A percentile compares a stretch with the other conserved stretches of the same genome.
Conservation (phyloP, 2,329 filamentous ascomycete species). For the Colletotrichum limetticola region DNA sequence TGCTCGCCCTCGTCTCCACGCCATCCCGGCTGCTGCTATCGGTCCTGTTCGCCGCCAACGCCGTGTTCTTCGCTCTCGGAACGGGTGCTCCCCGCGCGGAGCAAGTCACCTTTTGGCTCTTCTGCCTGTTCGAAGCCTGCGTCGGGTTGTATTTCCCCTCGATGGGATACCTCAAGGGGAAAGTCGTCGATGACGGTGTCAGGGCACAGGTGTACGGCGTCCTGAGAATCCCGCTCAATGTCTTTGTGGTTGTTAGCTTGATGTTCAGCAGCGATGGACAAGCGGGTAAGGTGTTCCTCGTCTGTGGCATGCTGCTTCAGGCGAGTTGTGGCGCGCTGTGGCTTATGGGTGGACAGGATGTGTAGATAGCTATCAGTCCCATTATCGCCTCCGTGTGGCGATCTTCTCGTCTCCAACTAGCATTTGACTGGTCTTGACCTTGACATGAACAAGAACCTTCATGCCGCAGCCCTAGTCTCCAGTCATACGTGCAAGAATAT, state of each 20-base stretch:
- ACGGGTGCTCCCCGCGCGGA: slow-evolving; percentile 45
- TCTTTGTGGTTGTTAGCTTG: slow-evolving; percentile 64
- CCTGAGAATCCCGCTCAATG: slow-evolving; percentile 66
- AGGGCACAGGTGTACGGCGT: slow-evolving; percentile 64
- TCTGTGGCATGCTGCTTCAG: slow-evolving; percentile 45
- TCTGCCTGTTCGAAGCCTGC: slow-evolving; percentile 65
- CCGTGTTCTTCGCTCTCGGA: slow-evolving; percentile 49
- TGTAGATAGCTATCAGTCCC: neutral
- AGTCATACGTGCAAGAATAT: neutral
- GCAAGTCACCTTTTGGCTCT: slow-evolving; percentile 60
- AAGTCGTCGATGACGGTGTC: slow-evolving; percentile 61
- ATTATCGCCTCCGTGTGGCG: neutral
- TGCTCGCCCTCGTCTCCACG: slow-evolving; percentile 28
- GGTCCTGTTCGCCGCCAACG: slow-evolving; percentile 50
- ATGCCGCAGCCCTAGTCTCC: neutral
- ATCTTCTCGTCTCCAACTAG: neutral
- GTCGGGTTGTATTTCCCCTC: slow-evolving; percentile 67
- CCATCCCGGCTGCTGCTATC: slow-evolving; percentile 44
- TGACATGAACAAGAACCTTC: neutral
- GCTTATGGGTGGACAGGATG: slow-evolving; percentile 33
- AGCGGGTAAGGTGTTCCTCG: slow-evolving; percentile 43
- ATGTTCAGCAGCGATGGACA: slow-evolving; percentile 46
- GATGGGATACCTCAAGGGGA: slow-evolving; percentile 63
- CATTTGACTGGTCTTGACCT: neutral
- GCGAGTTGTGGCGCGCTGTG: slow-evolving; percentile 42